phyloP scores from a whole-genome alignment of 2,329 filamentous ascomycete species.

The Ascochyta fabae region DNA sequence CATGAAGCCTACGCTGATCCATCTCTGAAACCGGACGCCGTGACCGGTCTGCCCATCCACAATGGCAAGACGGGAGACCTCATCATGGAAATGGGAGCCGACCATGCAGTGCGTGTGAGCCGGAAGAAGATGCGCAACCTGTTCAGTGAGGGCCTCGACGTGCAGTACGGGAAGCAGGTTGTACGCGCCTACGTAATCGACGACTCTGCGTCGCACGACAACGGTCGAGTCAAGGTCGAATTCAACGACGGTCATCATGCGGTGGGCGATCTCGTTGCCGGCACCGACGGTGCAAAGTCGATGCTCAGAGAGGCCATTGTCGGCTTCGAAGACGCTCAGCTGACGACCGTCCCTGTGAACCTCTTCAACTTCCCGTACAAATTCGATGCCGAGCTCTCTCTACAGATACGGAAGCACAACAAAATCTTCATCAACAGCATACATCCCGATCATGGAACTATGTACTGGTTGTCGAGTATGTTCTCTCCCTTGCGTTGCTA shows the following conservation, averaged over 20 bases:
- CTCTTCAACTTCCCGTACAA: conserved; percentile 34
- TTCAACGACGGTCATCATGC: conserved; percentile 29
- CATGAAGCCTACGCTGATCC: conserved; percentile 35
- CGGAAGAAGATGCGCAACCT: conserved; percentile 32
- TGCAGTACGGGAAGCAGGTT: conserved; percentile 31
- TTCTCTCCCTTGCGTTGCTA: conserved; percentile 9
- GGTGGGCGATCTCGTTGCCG: conserved; percentile 27
- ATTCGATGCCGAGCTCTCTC: conserved; percentile 22
- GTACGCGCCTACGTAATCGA: conserved; percentile 14
- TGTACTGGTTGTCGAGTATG: conserved; percentile 36
- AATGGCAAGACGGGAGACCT: conserved; percentile 36
- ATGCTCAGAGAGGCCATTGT: conserved; percentile 23
- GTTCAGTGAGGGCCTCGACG: conserved; percentile 29
- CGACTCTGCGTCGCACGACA: conserved; percentile 10
- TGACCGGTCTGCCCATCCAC: conserved; percentile 33
- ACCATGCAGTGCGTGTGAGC: conserved; percentile 27
- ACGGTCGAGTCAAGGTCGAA: conserved; percentile 24
- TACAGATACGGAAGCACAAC: conserved; percentile 22
- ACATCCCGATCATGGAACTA: conserved; percentile 30
- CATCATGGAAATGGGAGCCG: conserved; percentile 31
- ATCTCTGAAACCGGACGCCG: conserved; percentile 14
- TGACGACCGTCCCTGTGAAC: conserved; percentile 27
- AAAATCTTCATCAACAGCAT: conserved; percentile 31
- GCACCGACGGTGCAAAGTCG: conserved; percentile 30
- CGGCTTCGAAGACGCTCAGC: conserved; percentile 21